Percentiles rank a stretch among this genome's conserved stretches.
Evolutionary conservation across 1,284 basidiomycete species (phyloP).

Genomic region (Cutaneotrichosporon sp.): DNA sequence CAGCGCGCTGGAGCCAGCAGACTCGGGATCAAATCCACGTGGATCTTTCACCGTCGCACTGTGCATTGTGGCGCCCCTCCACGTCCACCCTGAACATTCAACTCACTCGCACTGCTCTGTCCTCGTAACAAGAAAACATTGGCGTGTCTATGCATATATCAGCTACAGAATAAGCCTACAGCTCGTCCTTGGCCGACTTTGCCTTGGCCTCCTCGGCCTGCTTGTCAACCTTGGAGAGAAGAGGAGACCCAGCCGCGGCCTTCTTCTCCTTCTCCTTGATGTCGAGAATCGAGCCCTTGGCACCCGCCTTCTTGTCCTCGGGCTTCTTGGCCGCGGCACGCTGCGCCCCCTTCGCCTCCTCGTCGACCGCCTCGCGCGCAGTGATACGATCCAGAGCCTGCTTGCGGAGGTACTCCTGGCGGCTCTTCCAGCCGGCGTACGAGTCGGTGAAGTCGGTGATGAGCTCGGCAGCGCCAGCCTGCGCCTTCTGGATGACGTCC

Average conservation of each 20-base stretch:
- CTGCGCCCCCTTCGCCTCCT: conserved; percentile 3
- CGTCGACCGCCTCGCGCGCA: conserved; percentile 32
- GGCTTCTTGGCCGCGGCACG: conserved; percentile 10
- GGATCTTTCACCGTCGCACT: background rate
- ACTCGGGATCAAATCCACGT: conserved; percentile 6
- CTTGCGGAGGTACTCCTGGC: conserved; percentile 31
- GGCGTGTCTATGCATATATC: conserved; percentile 2
- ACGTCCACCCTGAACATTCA: background rate
- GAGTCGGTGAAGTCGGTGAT: conserved; percentile 41
- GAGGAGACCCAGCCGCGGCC: conserved; percentile 13
- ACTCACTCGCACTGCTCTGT: too few species aligned
- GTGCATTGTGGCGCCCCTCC: background rate
- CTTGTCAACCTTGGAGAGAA: conserved; percentile 48
- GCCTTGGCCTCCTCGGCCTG: conserved; percentile 57
- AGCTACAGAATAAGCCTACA: conserved; percentile 4
- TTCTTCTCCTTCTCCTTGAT: conserved; percentile 12
- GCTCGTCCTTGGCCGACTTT: conserved; percentile 29
- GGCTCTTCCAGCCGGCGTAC: conserved; percentile 37
- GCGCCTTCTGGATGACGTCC: conserved; percentile 25
- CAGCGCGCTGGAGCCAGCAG: conserved; percentile 13
- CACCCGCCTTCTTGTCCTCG: conserved; percentile 12
- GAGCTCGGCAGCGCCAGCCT: conserved; percentile 25
- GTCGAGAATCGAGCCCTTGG: conserved; percentile 4
- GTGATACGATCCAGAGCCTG: conserved; percentile 40
- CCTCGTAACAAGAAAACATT: background rate